Base-by-base conservation (phyloP, 352 stramenopile species). In the Sclerospora graminicola region DNA sequence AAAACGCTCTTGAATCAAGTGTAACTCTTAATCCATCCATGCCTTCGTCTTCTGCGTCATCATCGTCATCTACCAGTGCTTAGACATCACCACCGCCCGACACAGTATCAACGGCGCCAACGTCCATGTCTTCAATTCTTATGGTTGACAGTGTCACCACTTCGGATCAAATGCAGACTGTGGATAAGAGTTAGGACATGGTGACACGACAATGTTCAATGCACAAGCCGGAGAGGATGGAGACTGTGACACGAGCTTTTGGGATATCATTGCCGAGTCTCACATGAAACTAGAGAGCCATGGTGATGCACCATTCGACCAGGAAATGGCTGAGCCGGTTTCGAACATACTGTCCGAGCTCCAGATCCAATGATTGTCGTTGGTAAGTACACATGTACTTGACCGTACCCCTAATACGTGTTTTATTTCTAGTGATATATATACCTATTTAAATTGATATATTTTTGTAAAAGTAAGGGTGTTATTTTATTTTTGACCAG, bases 21-120 rank as follows among this genome's bases (percentile, higher is more conserved):
- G 28, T n/a, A n/a, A n/a, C n/a, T n/a, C n/a, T n/a, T n/a, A n/a
- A 27, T 63, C 92, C 9, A 60, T 68, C 21, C 54, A 96, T 31
- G 62, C 52, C 40, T 73, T 72, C 32, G 83, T 79, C 21, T 69
- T 92, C 45, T 67, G 82, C 42, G 5, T 44, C 57, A 2, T 35
- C 38, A 13, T 46, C 48, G 15, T 24, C 57, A 18, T 23, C 43
- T 16, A 14, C 23, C 29, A 35, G 24, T 39, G 14, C 43, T 7
- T 53, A 40, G 8, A 19, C 45, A 5, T 34, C 32, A 26, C 20
- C 40, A 39, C 15, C 35, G 28, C 15, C 10, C 77, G 88, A 35
- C 83, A 94, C 57, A 79, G 78, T 1, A 41, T 74, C 39, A 78
- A 67, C 27, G 40, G 62, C 7, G 7, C 56, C 26, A 75, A 64